Evolutionary conservation across 768 basidiomycete genomes (phyloP).

Genomic region (Tylopilus sp.): DNA sequence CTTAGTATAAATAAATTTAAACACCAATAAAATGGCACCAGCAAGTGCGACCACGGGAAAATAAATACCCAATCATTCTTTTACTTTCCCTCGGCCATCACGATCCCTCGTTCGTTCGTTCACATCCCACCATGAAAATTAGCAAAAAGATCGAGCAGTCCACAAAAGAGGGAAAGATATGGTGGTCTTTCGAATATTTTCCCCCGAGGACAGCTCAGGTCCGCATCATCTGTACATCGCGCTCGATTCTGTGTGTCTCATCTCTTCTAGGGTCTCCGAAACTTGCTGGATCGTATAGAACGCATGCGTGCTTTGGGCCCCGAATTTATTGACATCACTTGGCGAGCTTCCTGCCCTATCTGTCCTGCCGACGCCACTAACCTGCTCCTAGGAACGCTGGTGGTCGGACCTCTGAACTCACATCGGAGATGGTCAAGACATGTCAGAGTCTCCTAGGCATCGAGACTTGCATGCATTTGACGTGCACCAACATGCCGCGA

Average conservation of each 20-base stretch:
- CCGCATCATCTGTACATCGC: conserved; percentile 11
- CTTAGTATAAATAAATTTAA: too few relatives aligned
- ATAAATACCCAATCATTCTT: conserved; percentile 24
- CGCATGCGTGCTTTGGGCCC: conserved; percentile 94
- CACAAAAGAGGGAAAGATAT: conserved; percentile 78
- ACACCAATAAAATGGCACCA: too few relatives aligned
- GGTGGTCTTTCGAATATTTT: conserved; percentile 99
- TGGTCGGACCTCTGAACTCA: conserved; percentile 91
- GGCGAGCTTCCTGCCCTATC: conserved; percentile 41
- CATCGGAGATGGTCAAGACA: conserved; percentile 90
- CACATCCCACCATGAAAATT: conserved; percentile 77
- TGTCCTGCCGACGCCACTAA: not conserved
- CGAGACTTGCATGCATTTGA: conserved; percentile 98
- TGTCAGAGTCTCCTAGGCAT: conserved; percentile 91
- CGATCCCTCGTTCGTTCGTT: conserved; percentile 23
- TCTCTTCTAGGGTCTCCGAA: conserved; percentile 56
- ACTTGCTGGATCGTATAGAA: conserved; percentile 96
- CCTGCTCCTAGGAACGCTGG: conserved; percentile 79
- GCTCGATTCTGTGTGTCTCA: not conserved
- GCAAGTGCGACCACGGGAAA: conserved; percentile 17
- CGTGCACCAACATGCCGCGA: conserved; percentile 98
- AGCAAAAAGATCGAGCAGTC: conserved; percentile 90
- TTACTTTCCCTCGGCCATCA: conserved; percentile 9
- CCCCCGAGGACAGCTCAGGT: conserved; percentile 95
- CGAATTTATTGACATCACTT: conserved; percentile 98